Evolutionary conservation across 495 filamentous ascomycete species (phyloP), one percentile per base, ranked within the genome.

Genomic region (Neurospora sp.): DNA sequence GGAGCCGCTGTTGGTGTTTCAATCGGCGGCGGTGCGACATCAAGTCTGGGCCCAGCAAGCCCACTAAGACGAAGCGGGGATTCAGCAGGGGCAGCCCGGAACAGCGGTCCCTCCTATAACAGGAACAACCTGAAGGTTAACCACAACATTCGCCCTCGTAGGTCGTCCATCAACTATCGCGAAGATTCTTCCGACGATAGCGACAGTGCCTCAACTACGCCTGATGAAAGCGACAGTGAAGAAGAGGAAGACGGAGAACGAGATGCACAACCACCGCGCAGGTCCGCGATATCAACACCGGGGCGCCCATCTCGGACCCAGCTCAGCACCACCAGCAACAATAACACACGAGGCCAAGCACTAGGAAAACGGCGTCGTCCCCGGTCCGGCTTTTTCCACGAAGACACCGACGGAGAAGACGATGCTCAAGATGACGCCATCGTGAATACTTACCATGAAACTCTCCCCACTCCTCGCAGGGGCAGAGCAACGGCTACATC

Each of bases 341-440:
- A 5, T 27, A 59, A 12, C 22, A 35, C 53, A 14, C 22, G 22
- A 61, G 12, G 12, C 53, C 53, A 61, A 61, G 27, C 22, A 35
- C 27, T 35, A 61, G 53, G 53, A 69, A 79, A 80, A 44, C 74
- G 78, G 16, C 70, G 70, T 8, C 74, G 77, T 38, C 78, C 71
- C 46, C 61, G 69, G 39, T 71, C 76, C 10, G 77, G 77, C 5
- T 80, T 79, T 73, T 80, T 79, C 37, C 71, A 68, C 11, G 78
- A 80, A 68, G 72, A 74, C 38, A 74, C 35, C 61, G 69, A 73
- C n/a, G 70, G 46, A 53, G 46, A 69, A 10, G 72, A 74, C 4
- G 22, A 22, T 41, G 69, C 69, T 16, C 42, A 65, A 39, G 76
- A 74, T 38, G 46, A 68, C 6, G 71, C 65, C 16, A n/a, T 14